A percentile compares a stretch with the other conserved stretches of the same genome.
These are phyloP conservation scores for Jaapia argillacea DNA, from an alignment of 768 basidiomycete species.

Conservation along the genomic window DNA sequence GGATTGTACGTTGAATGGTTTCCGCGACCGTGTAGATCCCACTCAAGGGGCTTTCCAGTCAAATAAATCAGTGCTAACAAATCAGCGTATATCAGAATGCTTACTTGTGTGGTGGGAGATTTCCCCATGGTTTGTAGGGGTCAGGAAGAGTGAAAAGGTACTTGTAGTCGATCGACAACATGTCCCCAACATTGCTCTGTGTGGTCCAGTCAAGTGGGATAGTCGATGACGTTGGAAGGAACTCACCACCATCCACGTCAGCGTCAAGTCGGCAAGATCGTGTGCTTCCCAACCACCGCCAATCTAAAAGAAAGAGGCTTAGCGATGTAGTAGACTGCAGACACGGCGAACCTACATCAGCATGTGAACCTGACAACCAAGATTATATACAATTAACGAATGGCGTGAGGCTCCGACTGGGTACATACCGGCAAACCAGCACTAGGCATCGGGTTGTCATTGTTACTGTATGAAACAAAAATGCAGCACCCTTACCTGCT, in stretches of 20 bases:
- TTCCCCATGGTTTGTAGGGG: conserved; percentile 51
- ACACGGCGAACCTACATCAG: conserved; percentile 20
- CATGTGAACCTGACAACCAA: conserved; percentile 21
- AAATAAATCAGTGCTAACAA: no score
- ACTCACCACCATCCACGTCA: conserved; percentile 57
- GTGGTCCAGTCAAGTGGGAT: no score
- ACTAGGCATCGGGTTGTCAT: conserved; percentile 25
- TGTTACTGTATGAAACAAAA: background rate
- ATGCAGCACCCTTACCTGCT: conserved; percentile 36
- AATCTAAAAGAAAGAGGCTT: conserved; percentile 33
- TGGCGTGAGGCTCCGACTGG: no score
- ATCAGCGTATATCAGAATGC: conserved; percentile 15
- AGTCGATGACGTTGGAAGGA: background rate
- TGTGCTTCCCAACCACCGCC: conserved; percentile 63
- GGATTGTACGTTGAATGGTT: no score
- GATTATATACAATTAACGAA: no score
- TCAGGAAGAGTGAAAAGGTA: conserved; percentile 41
- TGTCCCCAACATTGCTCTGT: conserved; percentile 48
- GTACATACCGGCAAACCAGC: conserved; percentile 59
- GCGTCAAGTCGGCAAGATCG: conserved; percentile 55
- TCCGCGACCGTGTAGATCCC: no score
- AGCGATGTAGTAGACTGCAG: no score
- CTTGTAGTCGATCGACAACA: conserved; percentile 43
- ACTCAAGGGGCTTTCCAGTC: no score
- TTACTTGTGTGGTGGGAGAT: conserved; percentile 54